phyloP scores from a whole-genome alignment of 2,329 filamentous ascomycete species.

The Trichoderma koningii region DNA sequence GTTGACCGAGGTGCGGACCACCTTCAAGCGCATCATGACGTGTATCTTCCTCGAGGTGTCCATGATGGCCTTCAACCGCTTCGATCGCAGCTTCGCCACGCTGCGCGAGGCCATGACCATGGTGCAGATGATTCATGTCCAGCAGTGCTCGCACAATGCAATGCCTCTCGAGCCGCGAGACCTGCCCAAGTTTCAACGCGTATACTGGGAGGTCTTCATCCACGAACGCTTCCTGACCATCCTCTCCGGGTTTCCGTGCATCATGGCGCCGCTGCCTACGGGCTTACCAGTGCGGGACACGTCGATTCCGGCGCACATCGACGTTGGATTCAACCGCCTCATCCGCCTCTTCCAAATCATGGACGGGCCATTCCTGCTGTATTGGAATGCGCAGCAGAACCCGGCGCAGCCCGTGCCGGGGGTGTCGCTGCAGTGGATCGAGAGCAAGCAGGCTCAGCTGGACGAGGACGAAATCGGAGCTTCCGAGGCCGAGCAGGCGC shows the following conservation, averaged over 20 bases:
- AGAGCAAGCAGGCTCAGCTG: conserved; percentile 45
- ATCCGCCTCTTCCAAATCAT: conserved; percentile 44
- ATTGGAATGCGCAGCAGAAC: conserved; percentile 42
- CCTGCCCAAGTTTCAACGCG: conserved; percentile 31
- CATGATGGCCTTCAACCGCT: conserved; percentile 50
- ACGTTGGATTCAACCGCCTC: conserved; percentile 43
- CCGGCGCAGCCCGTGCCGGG: conserved; percentile 29
- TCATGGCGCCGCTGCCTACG: conserved; percentile 39
- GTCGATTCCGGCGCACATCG: conserved; percentile 41
- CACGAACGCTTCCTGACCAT: conserved; percentile 53
- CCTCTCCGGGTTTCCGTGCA: conserved; percentile 48
- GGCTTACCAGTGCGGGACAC: conserved; percentile 39
- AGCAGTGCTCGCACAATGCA: conserved; percentile 40
- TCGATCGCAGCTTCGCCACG: conserved; percentile 51
- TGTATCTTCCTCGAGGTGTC: conserved; percentile 55
- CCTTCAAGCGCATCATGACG: conserved; percentile 50
- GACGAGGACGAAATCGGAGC: conserved; percentile 43
- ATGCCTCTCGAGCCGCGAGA: conserved; percentile 28
- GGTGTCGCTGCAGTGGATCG: conserved; percentile 45
- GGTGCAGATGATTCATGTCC: conserved; percentile 48
- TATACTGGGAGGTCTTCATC: conserved; percentile 35
- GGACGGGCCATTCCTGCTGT: conserved; percentile 43
- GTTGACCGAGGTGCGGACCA: conserved; percentile 43
- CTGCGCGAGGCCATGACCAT: conserved; percentile 51
- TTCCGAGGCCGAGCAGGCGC: conserved; percentile 34